Evolutionary conservation across 2,329 filamentous ascomycete species (phyloP).

Genomic region (Fusarium sp.): DNA sequence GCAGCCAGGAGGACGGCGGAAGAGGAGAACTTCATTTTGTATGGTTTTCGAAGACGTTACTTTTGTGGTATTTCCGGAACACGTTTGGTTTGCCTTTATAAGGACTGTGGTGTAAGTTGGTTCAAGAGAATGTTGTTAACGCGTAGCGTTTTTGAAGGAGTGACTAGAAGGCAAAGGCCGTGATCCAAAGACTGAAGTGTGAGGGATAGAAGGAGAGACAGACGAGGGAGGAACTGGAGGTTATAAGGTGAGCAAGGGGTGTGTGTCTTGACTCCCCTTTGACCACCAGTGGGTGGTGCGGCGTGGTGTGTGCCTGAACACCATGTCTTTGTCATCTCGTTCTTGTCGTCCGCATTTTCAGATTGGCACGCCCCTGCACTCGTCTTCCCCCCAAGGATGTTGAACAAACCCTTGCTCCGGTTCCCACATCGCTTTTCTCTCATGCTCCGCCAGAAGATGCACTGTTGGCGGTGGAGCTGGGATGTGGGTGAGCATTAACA

Average conservation of each 20-base stretch:
- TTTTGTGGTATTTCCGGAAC: constrained; percentile 44
- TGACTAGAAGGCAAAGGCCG: constrained; percentile 46
- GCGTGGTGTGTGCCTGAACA: constrained; percentile 26
- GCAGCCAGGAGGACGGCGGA: constrained; percentile 55
- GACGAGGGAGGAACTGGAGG: constrained; percentile 44
- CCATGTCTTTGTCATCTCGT: constrained; percentile 38
- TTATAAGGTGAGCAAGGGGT: constrained; percentile 48
- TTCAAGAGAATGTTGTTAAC: constrained; percentile 47
- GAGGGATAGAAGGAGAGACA: constrained; percentile 16
- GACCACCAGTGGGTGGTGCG: constrained; percentile 23
- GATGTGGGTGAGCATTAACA: constrained; percentile 30
- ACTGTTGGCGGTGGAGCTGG: constrained; percentile 31
- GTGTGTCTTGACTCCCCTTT: constrained; percentile 37
- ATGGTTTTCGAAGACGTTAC: constrained; percentile 19
- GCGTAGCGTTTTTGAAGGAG: constrained; percentile 44
- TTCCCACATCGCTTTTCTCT: constrained; percentile 26
- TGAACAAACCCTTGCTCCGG: constrained; percentile 24
- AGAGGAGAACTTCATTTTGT: constrained; percentile 58
- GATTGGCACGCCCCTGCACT: constrained; percentile 25
- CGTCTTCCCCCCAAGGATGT: constrained; percentile 16
- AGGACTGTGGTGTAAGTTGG: constrained; percentile 41
- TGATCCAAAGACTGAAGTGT: constrained; percentile 38
- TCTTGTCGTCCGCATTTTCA: constrained; percentile 25
- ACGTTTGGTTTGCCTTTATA: constrained; percentile 43
- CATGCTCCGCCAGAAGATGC: constrained; percentile 17